Base-by-base conservation (phyloP, 176 grass and related monocot genomes). In the Bolboschoenus planiculmis region DNA sequence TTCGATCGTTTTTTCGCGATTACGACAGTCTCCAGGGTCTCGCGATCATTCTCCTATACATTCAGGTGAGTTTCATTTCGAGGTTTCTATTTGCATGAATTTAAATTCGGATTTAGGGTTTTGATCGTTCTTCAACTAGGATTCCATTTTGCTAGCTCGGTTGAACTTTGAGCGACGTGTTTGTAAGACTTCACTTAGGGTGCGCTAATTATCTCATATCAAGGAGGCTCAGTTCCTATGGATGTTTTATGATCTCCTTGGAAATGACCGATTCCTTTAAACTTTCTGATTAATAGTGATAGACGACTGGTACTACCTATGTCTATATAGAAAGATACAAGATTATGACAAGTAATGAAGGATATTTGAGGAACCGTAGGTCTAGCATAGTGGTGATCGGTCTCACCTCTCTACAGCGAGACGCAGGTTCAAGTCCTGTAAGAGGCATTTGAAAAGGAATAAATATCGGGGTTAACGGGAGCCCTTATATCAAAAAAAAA, bases 11-110 rank as follows among this genome's bases (percentile, higher is more conserved):
- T 80, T 86, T 95, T 50, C 86, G 92, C 59, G 96, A 99, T 84
- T 99, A 93, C 90, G 96, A 99, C 81, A 84, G 86, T 78, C 96
- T 99, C 55, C 96, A 91, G 86, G 87, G 84, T 53, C 79, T 95
- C 84, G 92, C 96, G 33, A 88, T 99, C 80, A 40, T 86, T 18
- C 89, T 99, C 79, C 88, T 99, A 86, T 95, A 99, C 84, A 87
- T 99, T 87, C 92, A 99, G 89, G 96, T 95, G 56, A 56, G 84
- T 77, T 13, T 24, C n/a, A 42, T 77, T 35, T 20, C 8, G 26
- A 34, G 26, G 31, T 70, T 43, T 26, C n/a, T 6, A 29, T n/a
- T 55, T 39, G 39, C 33, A 8, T 48, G 35, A 35, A 50, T 40
- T 48, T 65, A 6, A 5, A n/a, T 57, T 75, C 10, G 46, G 82